A percentile compares a stretch with the other conserved stretches of the same genome.
These are phyloP conservation scores for Gonium pectorale DNA, from an alignment of 139 green algal species.

Conservation along the genomic window DNA sequence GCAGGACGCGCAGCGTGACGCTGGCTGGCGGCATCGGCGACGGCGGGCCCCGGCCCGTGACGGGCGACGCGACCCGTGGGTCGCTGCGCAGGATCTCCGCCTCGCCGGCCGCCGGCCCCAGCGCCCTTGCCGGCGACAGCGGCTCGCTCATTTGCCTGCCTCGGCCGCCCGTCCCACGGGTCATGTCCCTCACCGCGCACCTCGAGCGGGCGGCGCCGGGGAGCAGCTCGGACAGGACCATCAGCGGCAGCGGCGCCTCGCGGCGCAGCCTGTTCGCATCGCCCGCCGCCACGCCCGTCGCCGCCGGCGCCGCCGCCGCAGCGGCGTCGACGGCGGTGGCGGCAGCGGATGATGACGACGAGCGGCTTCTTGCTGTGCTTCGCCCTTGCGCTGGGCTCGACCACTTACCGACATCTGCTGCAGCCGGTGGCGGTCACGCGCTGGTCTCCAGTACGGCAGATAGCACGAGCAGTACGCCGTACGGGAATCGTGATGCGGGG, in stretches of 20 bases:
- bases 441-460: neutral
- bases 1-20: too few species aligned
- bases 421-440: neutral
- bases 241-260: neutral
- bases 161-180: too few species aligned
- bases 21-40: too few species aligned
- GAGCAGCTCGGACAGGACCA: too few species aligned
- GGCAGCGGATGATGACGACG: neutral
- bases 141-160: too few species aligned
- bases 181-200: neutral
- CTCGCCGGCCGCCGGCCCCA: too few species aligned
- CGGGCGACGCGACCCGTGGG: too few species aligned
- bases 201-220: too few species aligned
- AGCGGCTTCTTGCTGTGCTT: neutral
- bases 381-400: neutral
- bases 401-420: neutral
- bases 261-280: neutral
- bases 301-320: neutral
- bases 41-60: too few species aligned
- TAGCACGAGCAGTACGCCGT: neutral
- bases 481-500: neutral
- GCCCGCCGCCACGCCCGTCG: too few species aligned
- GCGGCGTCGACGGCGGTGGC: neutral
- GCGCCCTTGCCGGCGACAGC: too few species aligned
- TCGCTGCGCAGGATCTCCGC: too few species aligned